Evolutionary conservation across 148 eudicot species (phyloP).

Genomic region (Bassia scoparia): DNA sequence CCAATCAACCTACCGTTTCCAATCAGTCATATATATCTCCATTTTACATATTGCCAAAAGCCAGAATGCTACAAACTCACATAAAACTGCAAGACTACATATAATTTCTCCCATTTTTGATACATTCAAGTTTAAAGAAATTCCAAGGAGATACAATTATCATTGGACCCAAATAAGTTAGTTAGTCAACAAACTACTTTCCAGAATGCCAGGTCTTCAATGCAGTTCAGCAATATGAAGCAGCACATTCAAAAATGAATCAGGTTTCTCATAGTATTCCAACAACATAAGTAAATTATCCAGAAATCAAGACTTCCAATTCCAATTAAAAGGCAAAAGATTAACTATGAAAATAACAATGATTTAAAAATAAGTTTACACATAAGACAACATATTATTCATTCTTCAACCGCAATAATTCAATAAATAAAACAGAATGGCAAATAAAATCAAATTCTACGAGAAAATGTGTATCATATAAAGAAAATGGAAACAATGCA

Average conservation of each 20-base stretch:
- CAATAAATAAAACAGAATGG: no score
- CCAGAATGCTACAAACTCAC: neutral
- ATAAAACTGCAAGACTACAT: neutral
- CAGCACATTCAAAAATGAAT: neutral
- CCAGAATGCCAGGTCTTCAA: neutral
- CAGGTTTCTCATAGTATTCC: neutral
- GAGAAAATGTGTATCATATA: no score
- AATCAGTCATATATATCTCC: no score
- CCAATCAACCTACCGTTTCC: neutral
- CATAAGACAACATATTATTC: no score
- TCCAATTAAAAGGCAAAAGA: neutral
- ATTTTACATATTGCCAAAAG: no score
- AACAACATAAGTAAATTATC: neutral
- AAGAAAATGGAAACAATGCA: no score
- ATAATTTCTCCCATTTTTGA: neutral
- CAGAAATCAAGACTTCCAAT: neutral
- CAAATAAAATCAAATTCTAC: no score
- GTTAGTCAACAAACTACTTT: neutral
- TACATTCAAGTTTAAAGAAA: no score
- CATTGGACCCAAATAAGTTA: no score
- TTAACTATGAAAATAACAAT: neutral
- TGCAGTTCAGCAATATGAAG: neutral
- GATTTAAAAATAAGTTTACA: neutral
- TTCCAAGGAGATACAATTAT: neutral
- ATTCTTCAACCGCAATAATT: no score